Base-by-base conservation (phyloP, 805 yeast genomes). In the Wickerhamiella nectarea region DNA sequence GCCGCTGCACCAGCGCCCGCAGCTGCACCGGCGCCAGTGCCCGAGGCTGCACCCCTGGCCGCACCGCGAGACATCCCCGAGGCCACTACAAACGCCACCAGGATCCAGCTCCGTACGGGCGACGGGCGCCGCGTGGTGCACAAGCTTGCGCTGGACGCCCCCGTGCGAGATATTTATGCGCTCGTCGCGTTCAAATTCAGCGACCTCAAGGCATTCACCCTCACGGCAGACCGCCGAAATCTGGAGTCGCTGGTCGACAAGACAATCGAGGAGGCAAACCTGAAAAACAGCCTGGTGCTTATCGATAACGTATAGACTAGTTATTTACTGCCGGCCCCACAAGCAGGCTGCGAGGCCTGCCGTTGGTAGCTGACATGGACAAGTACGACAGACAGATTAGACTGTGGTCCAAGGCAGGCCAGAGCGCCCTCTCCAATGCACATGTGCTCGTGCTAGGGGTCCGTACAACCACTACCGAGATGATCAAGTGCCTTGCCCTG, bases 401-500 rank as follows among this genome's bases (percentile, higher is more conserved):
- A 31, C 63, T 89, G n/a, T 89, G 97, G 97, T 85, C 82, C 1
- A 54, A 70, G 0, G 59, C 69, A 8, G 98, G 96, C 2, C 98
- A 89, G 55, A 46, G 58, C 3, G 64, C 67, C 6, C 65, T 89
- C n/a, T 72, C 72, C 25, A 53, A 56, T 1, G 66, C 87, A 0
- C 75, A 71, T 44, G 67, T 86, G 3, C 72, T 86, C 44, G 58
- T 85, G 3, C 52, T 85, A 2, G 73, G 75, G 38, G 75, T 76
- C 5, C 66, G 74, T 1, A 53, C 76, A 0, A 65, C 77, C 0
- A 34, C 49, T 15, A 29, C 44, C 3, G 98, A 89, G 59, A 69
- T 81, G 10, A 74, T 78, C 28, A 89, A 91, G 61, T 86, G 87
- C 58, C 60, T 91, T 38, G 83, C 83, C 17, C 69, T 91, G 21